phyloP scores from a whole-genome alignment of 805 yeast species.

The Hanseniaspora pseudoguilliermondii region DNA sequence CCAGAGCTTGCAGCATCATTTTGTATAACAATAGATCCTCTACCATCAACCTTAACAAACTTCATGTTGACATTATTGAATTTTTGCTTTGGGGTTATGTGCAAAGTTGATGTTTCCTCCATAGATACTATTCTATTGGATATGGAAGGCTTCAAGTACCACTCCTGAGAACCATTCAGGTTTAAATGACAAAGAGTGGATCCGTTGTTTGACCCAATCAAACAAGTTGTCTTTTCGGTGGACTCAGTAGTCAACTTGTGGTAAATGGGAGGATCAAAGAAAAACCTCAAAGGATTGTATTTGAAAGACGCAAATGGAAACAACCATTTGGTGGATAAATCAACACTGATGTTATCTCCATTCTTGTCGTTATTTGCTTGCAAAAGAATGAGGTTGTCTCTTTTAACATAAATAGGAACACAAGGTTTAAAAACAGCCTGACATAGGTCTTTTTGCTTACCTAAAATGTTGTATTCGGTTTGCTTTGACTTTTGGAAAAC shows the following conservation, averaged over 20 bases:
- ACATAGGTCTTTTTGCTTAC: slow-evolving; percentile 9
- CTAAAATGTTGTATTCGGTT: slow-evolving; percentile 9
- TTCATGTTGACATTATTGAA: slow-evolving; percentile 15
- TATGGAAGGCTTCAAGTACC: slow-evolving; percentile 6
- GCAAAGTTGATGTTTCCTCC: slow-evolving; percentile 11
- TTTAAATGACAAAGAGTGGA: neutral
- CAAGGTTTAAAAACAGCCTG: slow-evolving; percentile 10
- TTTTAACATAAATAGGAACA: slow-evolving; percentile 11
- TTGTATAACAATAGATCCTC: slow-evolving; percentile 23
- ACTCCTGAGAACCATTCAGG: slow-evolving; percentile 7
- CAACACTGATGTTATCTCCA: neutral
- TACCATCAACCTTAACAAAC: slow-evolving; percentile 22
- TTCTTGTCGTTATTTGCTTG: neutral
- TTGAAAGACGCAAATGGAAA: slow-evolving; percentile 4
- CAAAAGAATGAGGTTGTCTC: slow-evolving; percentile 6
- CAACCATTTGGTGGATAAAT: slow-evolving; percentile 7
- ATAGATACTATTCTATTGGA: slow-evolving; percentile 8
- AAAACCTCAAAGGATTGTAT: slow-evolving; percentile 5
- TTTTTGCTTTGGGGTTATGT: neutral
- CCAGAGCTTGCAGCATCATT: slow-evolving; percentile 22
- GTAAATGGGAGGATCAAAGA: slow-evolving; percentile 9
- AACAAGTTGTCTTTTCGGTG: slow-evolving; percentile 5
- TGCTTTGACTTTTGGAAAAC: neutral
- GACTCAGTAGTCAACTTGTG: slow-evolving; percentile 8
- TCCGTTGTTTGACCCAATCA: slow-evolving; percentile 9